Percentiles rank a stretch among this genome's conserved stretches.
These are phyloP conservation scores for Solanum pennellii DNA, from an alignment of 257 asterid species.

Conservation along the genomic window DNA sequence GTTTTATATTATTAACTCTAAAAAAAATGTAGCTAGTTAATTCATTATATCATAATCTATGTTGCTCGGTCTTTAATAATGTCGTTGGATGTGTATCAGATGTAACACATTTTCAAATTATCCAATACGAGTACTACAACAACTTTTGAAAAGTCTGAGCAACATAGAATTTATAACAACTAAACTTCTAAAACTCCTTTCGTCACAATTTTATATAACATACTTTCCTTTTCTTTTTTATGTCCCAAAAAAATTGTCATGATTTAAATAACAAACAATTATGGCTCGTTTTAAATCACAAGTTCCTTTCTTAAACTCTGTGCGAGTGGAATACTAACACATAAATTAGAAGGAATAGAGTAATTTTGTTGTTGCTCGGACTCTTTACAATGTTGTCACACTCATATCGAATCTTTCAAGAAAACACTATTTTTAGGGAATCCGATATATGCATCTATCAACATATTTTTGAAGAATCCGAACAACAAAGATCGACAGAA, in stretches of 20 bases:
- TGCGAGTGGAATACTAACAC: not conserved
- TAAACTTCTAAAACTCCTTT: not conserved
- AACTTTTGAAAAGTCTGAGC: not conserved
- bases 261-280: not conserved
- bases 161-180: not conserved
- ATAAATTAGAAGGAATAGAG: not conserved
- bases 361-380: not conserved
- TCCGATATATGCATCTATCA: rapidly evolving
- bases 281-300: not conserved
- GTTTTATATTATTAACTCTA: not conserved
- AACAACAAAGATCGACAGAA: not conserved
- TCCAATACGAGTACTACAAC: no score
- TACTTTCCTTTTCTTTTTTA: not conserved
- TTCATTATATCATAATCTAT: not conserved
- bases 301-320: not conserved
- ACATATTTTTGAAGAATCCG: not conserved
- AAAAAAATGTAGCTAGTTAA: not conserved
- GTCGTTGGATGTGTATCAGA: rapidly evolving
- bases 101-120: not conserved
- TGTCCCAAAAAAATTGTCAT: not conserved
- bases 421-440: not conserved
- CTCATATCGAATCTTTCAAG: not conserved
- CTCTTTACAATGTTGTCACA: no score
- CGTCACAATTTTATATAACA: not conserved
- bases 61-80: not conserved